Conservation (phyloP, 306 rosid species). For the Quercus suber region DNA sequence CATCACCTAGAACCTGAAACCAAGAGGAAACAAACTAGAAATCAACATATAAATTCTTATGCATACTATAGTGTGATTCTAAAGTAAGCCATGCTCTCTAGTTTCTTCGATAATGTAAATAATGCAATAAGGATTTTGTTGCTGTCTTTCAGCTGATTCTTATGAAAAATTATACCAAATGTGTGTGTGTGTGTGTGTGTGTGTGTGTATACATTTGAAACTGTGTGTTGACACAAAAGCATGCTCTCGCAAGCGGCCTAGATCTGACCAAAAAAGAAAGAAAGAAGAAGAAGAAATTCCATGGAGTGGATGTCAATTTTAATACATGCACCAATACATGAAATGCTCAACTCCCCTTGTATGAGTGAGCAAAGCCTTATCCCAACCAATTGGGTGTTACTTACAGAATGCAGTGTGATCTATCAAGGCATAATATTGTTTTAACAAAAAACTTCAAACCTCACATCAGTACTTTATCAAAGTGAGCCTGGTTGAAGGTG, state of each 20-base stretch:
- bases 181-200: too few species aligned
- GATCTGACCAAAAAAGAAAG: not conserved
- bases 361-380: not conserved
- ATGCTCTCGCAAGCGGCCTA: not conserved
- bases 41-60: not conserved
- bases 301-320: not conserved
- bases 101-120: not conserved
- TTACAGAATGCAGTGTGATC: not conserved
- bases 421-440: not conserved
- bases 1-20: conserved; percentile 78
- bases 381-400: not conserved
- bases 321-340: not conserved
- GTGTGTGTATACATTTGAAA: not conserved
- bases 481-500: not conserved
- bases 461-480: not conserved
- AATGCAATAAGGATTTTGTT: not conserved
- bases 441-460: not conserved
- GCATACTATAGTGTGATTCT: not conserved
- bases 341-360: not conserved
- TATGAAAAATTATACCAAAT: too few species aligned
- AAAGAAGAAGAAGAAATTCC: not conserved
- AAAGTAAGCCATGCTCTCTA: not conserved
- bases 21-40: not conserved
- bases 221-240: not conserved
- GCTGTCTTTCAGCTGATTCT: not conserved